Base-by-base conservation (phyloP, 2,329 filamentous ascomycete genomes). In the Aspergillus flavus region DNA sequence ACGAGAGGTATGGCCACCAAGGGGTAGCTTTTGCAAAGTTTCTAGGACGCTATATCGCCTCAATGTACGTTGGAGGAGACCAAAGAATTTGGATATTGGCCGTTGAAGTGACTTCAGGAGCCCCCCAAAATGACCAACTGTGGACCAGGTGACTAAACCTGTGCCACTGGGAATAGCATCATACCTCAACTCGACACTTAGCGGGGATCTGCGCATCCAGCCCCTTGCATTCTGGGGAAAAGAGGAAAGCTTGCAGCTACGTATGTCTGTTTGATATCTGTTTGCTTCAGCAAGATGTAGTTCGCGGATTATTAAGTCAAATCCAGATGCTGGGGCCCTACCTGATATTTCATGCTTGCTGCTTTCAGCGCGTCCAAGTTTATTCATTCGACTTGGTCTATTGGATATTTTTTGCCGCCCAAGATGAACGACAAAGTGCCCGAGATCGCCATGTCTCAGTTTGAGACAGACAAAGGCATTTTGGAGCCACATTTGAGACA, bases 401-500 rank as follows among this genome's bases (percentile, higher is more conserved):
- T 55, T 55, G 34, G 21, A 36, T 26, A 9, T 41, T 14, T 41
- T 21, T 21, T 28, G 32, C 32, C 32, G n/a, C 52, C 52, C 54
- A 53, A 41, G 21, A 39, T 50, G 43, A 30, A 34, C 26, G 39
- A 12, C 30, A 54, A 58, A 52, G 56, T 52, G 58, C n/a, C 62
- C 14, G 62, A 62, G n/a, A 48, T 57, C 16, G 30, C 45, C 36
- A 64, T 64, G 62, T 64, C 61, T 57, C 64, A 60, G 32, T 39
- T 57, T 55, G 67, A 65, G 56, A 57, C 57, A 53, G 65, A 66
- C 48, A 68, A 66, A 52, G 66, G 62, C 36, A 52, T 59, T 50
- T 63, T 69, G n/a, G 62, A 65, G 34, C 53, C 62, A 11, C 64
- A 71, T 52, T 61, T 76, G 39, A 64, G 63, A 53, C 62, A 72